Evolutionary conservation across 2,329 filamentous ascomycete genomes (phyloP).

Genomic region (Alternaria panax): DNA sequence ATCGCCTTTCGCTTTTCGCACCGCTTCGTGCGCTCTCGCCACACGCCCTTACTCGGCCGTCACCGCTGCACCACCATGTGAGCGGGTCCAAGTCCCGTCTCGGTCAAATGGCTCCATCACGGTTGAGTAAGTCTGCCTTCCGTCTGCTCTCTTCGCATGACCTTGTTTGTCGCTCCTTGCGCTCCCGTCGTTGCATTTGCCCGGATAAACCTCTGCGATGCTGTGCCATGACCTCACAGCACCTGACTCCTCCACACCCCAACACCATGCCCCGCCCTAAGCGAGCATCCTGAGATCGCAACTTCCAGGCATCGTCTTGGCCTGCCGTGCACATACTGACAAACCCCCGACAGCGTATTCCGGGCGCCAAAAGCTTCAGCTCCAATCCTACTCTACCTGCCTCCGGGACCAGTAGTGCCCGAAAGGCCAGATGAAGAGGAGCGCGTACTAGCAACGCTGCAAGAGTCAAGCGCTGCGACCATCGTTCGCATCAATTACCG

Average conservation of each 20-base stretch:
- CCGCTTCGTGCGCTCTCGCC: not conserved
- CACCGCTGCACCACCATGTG: conserved; percentile 28
- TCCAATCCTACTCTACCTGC: conserved; percentile 53
- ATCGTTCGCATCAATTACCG: conserved; percentile 58
- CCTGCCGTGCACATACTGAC: conserved; percentile 11
- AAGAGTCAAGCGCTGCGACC: conserved; percentile 48
- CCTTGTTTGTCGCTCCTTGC: conserved; percentile 1
- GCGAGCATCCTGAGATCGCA: not conserved
- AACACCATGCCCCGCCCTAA: conserved; percentile 6
- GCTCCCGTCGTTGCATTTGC: not conserved
- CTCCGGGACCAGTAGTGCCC: conserved; percentile 50
- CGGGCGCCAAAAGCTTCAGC: conserved; percentile 38
- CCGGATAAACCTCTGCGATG: not conserved
- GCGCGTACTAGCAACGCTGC: conserved; percentile 45
- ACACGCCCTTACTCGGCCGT: conserved; percentile 33
- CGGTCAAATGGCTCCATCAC: conserved; percentile 54
- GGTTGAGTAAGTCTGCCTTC: conserved; percentile 48
- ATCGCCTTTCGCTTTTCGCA: not conserved
- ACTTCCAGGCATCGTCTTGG: not conserved
- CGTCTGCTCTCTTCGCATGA: conserved; percentile 8
- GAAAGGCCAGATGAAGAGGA: conserved; percentile 37
- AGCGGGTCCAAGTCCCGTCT: conserved; percentile 48
- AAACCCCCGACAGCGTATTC: conserved; percentile 39
- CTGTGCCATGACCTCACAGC: conserved; percentile 17
- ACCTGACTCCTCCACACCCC: not conserved